Conservation (phyloP, 495 filamentous ascomycete genomes). For the Penicillium bialowiezense region DNA sequence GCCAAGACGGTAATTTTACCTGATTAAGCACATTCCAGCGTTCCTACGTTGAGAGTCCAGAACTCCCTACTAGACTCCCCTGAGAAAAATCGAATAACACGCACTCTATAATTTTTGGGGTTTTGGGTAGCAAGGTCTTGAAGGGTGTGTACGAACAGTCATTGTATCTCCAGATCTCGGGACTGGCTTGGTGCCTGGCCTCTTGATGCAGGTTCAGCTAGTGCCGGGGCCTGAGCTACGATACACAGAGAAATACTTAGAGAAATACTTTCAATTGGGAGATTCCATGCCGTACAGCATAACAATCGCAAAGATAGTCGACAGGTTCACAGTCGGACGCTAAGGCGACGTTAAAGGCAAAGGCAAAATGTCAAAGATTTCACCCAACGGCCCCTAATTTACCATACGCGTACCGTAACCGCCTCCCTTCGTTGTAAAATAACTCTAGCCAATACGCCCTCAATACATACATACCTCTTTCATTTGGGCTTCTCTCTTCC, state of each 20-base stretch:
- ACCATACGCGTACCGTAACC: conserved; percentile 2
- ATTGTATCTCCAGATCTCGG: not conserved
- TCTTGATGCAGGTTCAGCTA: not conserved
- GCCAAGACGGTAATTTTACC: conserved; percentile 28
- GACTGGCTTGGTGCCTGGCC: not conserved
- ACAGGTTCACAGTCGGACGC: too few relatives aligned
- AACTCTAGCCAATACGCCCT: conserved; percentile 22
- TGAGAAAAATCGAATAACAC: conserved; percentile 11
- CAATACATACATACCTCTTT: conserved; percentile 25
- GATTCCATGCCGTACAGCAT: not conserved
- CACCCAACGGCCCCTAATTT: not conserved
- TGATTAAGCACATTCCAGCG: conserved; percentile 27
- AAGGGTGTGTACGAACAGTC: too few relatives aligned
- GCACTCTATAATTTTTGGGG: too few relatives aligned
- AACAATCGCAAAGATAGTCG: not conserved
- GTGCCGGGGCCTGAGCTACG: not conserved
- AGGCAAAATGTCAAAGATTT: not conserved
- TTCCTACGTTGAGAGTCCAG: conserved; percentile 25
- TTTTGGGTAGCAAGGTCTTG: too few relatives aligned
- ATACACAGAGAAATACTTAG: not conserved
- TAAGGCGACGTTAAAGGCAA: too few relatives aligned
- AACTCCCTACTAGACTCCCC: conserved; percentile 10
- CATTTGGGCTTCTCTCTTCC: conserved; percentile 20
- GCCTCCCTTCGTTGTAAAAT: not conserved
- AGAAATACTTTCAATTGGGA: not conserved